Conservation (phyloP, 768 basidiomycete species). For the Trametes punicea region DNA sequence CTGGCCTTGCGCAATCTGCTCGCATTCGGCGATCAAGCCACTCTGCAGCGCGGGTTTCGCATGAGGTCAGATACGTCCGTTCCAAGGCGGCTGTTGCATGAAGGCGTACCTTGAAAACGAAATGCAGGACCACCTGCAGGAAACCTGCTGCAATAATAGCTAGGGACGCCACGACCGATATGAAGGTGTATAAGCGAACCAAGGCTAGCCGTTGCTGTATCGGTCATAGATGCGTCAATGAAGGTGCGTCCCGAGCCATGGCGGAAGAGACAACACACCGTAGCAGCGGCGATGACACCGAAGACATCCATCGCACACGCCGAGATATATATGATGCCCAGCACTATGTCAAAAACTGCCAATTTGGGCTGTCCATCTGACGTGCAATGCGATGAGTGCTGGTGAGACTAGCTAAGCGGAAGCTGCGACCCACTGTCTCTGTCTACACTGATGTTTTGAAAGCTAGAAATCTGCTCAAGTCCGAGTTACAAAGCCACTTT, state of each 20-base stretch:
- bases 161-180: constrained; percentile 45
- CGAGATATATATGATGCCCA: constrained; percentile 56
- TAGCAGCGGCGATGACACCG: constrained; percentile 48
- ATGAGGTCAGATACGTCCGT: not conserved
- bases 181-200: constrained; percentile 54
- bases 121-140: constrained; percentile 60
- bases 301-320: constrained; percentile 51
- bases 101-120: constrained; percentile 54
- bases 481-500: not conserved
- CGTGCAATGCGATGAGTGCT: constrained; percentile 11
- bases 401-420: not conserved
- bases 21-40: constrained; percentile 58
- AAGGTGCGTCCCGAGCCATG: no score
- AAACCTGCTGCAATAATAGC: constrained; percentile 51
- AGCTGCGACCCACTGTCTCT: constrained; percentile 41
- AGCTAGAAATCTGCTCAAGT: constrained; percentile 53
- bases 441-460: constrained; percentile 50
- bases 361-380: constrained; percentile 43
- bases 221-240: no score
- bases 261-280: constrained; percentile 47
- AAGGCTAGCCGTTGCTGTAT: constrained; percentile 49
- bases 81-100: not conserved
- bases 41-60: constrained; percentile 37
- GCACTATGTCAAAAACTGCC: constrained; percentile 51
- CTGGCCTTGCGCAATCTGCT: constrained; percentile 35